Evolutionary conservation across 495 filamentous ascomycete species (phyloP).

Genomic region (Hypomontagnella monticulosa): DNA sequence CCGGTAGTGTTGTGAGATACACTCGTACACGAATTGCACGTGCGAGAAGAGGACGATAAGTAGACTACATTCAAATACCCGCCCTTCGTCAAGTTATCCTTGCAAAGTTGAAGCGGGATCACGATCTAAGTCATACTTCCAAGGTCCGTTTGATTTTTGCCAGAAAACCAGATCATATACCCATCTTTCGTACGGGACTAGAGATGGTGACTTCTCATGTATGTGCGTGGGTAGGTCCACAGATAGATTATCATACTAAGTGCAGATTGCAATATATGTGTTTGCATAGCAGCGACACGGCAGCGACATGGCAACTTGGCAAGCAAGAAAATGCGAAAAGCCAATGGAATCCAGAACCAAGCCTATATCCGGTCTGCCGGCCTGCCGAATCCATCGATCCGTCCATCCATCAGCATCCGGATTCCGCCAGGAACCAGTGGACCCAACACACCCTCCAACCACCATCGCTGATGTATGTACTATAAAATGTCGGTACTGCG

Average conservation of each 20-base stretch:
- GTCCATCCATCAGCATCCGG: conserved; percentile 14
- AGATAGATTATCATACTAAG: conserved; percentile 1
- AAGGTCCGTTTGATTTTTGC: no score
- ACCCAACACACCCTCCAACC: conserved; percentile 6
- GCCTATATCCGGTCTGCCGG: conserved; percentile 2
- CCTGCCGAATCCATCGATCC: conserved; percentile 17
- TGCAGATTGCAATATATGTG: neutral
- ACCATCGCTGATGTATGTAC: neutral
- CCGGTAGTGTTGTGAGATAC: conserved; percentile 18
- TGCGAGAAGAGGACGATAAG: conserved; percentile 30
- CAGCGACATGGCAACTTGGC: neutral
- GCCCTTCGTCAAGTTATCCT: conserved; percentile 1
- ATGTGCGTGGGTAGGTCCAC: neutral
- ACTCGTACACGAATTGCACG: conserved; percentile 25
- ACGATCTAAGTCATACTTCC: conserved; percentile 12
- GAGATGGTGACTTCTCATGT: conserved; percentile 4
- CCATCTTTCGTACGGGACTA: neutral
- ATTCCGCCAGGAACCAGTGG: conserved; percentile 26
- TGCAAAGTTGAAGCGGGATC: conserved; percentile 3
- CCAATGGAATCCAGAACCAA: conserved; percentile 8
- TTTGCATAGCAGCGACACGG: neutral
- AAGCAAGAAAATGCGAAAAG: conserved; percentile 13
- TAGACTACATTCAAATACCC: conserved; percentile 23
- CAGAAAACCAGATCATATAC: no score
- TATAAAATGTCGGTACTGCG: conserved; percentile 1